Evolutionary conservation across 371 early-diverging fungal species (phyloP), one percentile per base, ranked within the genome.

Genomic region (Apophysomyces variabilis): DNA sequence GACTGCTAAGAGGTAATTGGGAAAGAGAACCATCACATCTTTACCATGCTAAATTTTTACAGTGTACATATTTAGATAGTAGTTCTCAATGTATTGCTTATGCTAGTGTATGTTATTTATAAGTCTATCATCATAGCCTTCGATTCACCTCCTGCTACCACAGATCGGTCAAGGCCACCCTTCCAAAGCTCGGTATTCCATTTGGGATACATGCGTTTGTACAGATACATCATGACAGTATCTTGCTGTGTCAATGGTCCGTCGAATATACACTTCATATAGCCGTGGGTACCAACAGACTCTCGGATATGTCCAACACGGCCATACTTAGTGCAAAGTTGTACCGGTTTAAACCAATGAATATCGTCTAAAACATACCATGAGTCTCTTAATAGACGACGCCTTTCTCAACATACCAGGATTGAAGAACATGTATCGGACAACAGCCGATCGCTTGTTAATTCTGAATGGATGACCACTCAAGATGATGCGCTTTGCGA

Each of bases 361-460:
- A 97, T 88, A 80, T 98, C 99, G 16, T 92, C 88, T 46, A 83
- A 60, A 57, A 45, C 5, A 45, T 7, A 7, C 0, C 32, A 26
- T 26, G 3, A 45, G 46, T 45, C n/a, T n/a, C 4, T 18, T n/a
- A 13, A 0, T 45, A 6, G 13, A n/a, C 36, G 41, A 50, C 16
- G 13, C 6, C 9, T 44, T 36, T 32, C 38, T 14, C 41, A 62
- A 7, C 56, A 36, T 68, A 71, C 71, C 82, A 46, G 90, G 87
- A 75, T 93, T 93, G 83, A 94, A 95, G 86, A 98, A 97, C 99
- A 98, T 98, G 86, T 86, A 96, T 58, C 98, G 91, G 62, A 97
- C 86, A 16, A 97, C 96, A 7, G 96, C 97, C 26, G 93, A 87
- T 54, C 92, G 89, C 77, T 93, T 93, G 80, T 97, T 90, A 65